Evolutionary conservation across 2,329 filamentous ascomycete genomes (phyloP), one percentile per base, ranked within the genome.

Genomic region (Talaromyces sp.): DNA sequence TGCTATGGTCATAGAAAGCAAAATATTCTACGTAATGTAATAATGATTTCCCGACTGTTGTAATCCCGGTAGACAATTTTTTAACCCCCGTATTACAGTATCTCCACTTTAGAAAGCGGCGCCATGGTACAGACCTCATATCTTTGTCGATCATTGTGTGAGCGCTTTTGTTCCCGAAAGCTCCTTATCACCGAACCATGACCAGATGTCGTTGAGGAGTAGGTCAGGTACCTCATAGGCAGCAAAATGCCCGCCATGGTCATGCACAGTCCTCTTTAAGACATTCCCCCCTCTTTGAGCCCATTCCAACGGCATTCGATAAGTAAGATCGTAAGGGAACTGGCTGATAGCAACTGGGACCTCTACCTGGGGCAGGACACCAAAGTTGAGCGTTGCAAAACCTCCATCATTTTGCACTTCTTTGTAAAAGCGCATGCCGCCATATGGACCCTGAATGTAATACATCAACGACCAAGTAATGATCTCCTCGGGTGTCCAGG

Each of bases 401-500:
- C 35, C 56, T 41, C 56, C 56, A 43, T 59, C 56, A 37, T 59
- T 59, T 39, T 39, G 56, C 37, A 43, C 56, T 37, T 59, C 56
- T 10, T 59, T 59, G 56, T 59, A 59, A 59, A 59, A 59, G 31
- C 52, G 52, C 52, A 57, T 57, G 52, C 52, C 52, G 9, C 52
- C 52, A 37, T 57, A 57, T 22, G 52, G 52, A 57, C 52, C 52
- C 31, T 57, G 52, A 57, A 57, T 57, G n/a, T 57, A 57, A 57
- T 57, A 57, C 52, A 57, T 59, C 35, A 59, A 25, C 43, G 56
- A 59, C 56, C 56, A 59, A 59, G 56, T 59, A 31, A 59, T 59
- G 37, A 59, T 59, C 37, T 59, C 56, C 37, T 59, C 56, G 56
- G 56, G 33, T 19, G 52, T 57, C 52, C 52, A 57, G n/a, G 31